A percentile compares a stretch with the other conserved stretches of the same genome.
These are phyloP conservation scores for Eleusine indica DNA, from an alignment of 176 grass and related monocot genomes.

Conservation along the genomic window DNA sequence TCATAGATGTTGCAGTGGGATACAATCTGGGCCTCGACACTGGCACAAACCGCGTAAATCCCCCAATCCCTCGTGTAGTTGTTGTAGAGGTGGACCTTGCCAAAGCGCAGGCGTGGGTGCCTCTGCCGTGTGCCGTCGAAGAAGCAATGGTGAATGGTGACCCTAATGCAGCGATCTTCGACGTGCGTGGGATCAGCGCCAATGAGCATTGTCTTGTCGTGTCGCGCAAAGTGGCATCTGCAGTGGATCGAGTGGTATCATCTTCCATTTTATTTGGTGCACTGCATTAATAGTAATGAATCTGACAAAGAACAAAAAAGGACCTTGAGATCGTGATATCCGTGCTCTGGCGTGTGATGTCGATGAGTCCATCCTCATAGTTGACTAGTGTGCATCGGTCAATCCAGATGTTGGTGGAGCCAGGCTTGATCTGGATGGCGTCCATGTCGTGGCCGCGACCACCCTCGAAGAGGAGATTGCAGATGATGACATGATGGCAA, in stretches of 20 bases:
- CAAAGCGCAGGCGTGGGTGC: slow-evolving; percentile 78
- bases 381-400: background rate
- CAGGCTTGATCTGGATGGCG: background rate
- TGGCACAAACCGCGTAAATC: slow-evolving; percentile 67
- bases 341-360: background rate
- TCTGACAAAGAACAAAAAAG: no score
- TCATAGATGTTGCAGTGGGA: slow-evolving; percentile 98
- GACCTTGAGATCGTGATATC: background rate
- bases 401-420: background rate
- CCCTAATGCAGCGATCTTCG: slow-evolving; percentile 64
- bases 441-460: background rate
- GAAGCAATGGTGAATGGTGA: slow-evolving; percentile 86
- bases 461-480: background rate
- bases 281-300: no score
- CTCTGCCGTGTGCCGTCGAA: slow-evolving; percentile 84
- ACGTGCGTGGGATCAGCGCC: slow-evolving; percentile 33
- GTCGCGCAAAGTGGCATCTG: background rate
- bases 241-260: background rate
- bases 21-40: slow-evolving; percentile 78
- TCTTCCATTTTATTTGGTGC: no score
- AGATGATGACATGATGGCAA: background rate
- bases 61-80: slow-evolving; percentile 82
- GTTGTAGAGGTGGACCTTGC: slow-evolving; percentile 90
- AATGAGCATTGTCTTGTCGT: slow-evolving; percentile 5
- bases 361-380: background rate